phyloP scores from a whole-genome alignment of 2,329 filamentous ascomycete species.

The Ophiostoma pallidulum region DNA sequence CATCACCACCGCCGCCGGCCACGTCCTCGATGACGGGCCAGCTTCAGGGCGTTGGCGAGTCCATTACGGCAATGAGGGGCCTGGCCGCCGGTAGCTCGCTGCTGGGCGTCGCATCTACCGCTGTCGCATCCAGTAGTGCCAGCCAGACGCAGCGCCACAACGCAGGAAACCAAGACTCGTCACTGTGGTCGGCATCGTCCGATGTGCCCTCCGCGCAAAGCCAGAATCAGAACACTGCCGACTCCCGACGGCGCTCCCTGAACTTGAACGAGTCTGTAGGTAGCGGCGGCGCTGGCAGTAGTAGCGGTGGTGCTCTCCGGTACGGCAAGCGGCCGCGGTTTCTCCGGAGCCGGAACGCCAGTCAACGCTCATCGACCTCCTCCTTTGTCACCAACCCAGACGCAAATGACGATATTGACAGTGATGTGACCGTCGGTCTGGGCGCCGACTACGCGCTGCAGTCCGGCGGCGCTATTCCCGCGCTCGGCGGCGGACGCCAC shows the following conservation, averaged over 20 bases:
- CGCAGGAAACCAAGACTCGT: neutral
- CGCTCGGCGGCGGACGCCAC: conserved; percentile 38
- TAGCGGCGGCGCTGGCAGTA: conserved; percentile 25
- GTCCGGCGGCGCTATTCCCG: conserved; percentile 64
- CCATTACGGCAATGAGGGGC: too few species aligned
- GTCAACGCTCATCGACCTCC: conserved; percentile 51
- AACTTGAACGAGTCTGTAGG: conserved; percentile 11
- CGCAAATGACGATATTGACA: conserved; percentile 53
- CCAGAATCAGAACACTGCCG: conserved; percentile 23
- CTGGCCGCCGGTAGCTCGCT: neutral
- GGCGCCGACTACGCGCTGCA: conserved; percentile 73
- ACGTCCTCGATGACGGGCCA: too few species aligned
- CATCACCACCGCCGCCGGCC: conserved; percentile 7
- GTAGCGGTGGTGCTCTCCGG: conserved; percentile 37
- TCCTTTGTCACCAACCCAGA: conserved; percentile 47
- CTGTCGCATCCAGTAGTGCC: too few species aligned
- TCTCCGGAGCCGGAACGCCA: conserved; percentile 46
- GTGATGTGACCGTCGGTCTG: conserved; percentile 59
- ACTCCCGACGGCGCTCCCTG: conserved; percentile 22
- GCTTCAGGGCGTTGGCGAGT: too few species aligned
- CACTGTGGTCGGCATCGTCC: neutral
- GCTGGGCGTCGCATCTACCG: neutral
- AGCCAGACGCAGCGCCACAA: too few species aligned
- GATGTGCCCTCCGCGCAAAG: neutral
- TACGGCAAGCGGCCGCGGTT: conserved; percentile 44